A percentile compares a stretch with the other conserved stretches of the same genome.
These are phyloP conservation scores for Cordia subcordata DNA, from an alignment of 257 asterid genomes.

Conservation along the genomic window DNA sequence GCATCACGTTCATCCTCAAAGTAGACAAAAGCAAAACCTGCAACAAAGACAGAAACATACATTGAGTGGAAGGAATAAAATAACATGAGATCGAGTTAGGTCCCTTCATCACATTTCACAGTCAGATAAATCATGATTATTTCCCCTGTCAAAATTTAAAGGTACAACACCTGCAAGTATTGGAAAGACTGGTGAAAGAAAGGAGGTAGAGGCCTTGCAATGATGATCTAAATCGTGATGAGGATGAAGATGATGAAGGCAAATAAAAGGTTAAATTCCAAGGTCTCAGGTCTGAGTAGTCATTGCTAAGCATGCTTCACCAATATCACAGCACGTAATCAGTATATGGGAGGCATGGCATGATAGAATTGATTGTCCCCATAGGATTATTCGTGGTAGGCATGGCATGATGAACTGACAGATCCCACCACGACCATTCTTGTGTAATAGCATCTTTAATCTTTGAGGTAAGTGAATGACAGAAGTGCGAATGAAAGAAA, in stretches of 20 bases:
- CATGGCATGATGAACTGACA: slow-evolving; percentile 68
- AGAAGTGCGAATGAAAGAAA: slow-evolving; percentile 45
- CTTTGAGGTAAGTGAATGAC: slow-evolving; percentile 46
- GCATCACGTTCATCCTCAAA: slow-evolving; percentile 91
- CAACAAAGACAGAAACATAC: slow-evolving; percentile 8
- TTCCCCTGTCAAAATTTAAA: slow-evolving; percentile 27
- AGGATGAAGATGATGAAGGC: slow-evolving; percentile 42
- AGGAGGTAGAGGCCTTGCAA: slow-evolving; percentile 79
- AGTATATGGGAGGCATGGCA: slow-evolving; percentile 74
- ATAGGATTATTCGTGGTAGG: slow-evolving; percentile 53
- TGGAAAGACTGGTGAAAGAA: slow-evolving; percentile 75
- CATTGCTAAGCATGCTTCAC: slow-evolving; percentile 82
- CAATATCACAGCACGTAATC: slow-evolving; percentile 72
- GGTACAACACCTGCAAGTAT: slow-evolving; percentile 88
- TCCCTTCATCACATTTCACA: slow-evolving; percentile 18
- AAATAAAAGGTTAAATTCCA: slow-evolving; percentile 54
- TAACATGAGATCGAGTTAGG: neutral
- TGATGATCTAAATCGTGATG: slow-evolving; percentile 68
- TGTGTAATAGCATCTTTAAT: slow-evolving; percentile 51
- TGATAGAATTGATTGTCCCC: slow-evolving; percentile 67
- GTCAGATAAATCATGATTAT: slow-evolving; percentile 32
- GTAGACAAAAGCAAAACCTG: slow-evolving; percentile 90
- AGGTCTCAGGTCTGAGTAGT: slow-evolving; percentile 51
- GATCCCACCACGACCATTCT: slow-evolving; percentile 55
- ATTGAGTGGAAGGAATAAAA: slow-evolving; percentile 17